Evolutionary conservation across 1,284 basidiomycete genomes (phyloP), one percentile per base, ranked within the genome.

Genomic region (Boletus mariae): DNA sequence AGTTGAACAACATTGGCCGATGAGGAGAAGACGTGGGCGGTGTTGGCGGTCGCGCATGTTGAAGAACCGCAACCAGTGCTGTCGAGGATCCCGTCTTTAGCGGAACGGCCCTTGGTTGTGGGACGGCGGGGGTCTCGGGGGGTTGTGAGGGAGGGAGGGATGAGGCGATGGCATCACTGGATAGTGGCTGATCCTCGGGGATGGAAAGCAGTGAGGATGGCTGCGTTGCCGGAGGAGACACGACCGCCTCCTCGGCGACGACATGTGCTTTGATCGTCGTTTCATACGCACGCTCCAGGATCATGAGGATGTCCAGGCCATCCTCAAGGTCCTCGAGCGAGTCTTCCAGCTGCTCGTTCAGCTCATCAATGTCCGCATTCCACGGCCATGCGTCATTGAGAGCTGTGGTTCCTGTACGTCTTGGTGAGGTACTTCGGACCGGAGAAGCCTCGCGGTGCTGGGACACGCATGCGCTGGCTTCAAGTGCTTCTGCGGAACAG

Each of bases 281-380:
- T 55, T 85, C 81, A 61, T 84, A 87, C 3, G 85, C 85, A 32
- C 75, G 75, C 63, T 87, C 84, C 29, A 87, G 73, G 45, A 87
- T 81, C 67, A 78, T 75, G 13, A 87, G 74, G 11, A 87, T 75
- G 61, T 87, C 83, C 40, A 87, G 71, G 13, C 83, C 83, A n/a
- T 87, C 83, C 42, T 78, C 78, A 4, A 86, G 75, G 25, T 85
- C 82, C 51, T 82, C 80, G 31, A 84, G 68, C 23, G 79, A 75
- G 41, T 79, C 77, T 51, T 79, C 73, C 3, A 84, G 72, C 34
- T 80, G 73, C 32, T 72, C 67, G 31, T 72, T 67, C 10, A 73
- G 61, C 28, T 74, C 69, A 28, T 75, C 74, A 4, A 78, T 59
- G 53, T 82, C 75, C 1, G 71, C 67, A 11, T 56, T 64, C 69